Percentiles rank a stretch among this genome's conserved stretches.
Conservation (phyloP, 441 rosid species). For the Geranium incanum region DNA sequence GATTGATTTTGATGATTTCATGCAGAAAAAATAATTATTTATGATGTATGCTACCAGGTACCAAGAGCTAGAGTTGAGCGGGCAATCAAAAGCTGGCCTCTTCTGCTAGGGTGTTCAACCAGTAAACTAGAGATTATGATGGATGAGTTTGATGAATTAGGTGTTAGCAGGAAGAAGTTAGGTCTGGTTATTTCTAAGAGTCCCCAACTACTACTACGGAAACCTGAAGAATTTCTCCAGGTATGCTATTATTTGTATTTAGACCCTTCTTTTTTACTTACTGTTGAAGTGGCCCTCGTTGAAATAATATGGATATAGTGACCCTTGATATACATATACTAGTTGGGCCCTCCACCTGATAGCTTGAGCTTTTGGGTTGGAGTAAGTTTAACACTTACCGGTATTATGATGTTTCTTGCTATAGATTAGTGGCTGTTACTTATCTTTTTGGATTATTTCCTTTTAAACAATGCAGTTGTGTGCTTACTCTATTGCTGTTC, state of each 20-base stretch:
- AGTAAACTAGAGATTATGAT: conserved; percentile 53
- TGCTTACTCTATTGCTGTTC: not conserved
- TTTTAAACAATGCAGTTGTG: not conserved
- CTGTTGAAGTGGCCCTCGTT: too few species aligned
- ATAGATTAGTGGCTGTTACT: conserved; percentile 5
- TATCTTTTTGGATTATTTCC: not conserved
- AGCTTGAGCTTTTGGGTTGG: too few species aligned
- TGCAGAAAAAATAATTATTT: not conserved
- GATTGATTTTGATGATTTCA: not conserved
- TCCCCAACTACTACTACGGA: conserved; percentile 70
- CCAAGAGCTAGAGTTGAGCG: conserved; percentile 44
- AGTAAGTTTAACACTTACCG: not conserved
- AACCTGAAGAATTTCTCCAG: conserved; percentile 61
- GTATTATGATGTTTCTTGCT: conserved; percentile 8
- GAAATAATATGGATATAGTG: too few species aligned
- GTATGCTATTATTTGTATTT: conserved; percentile 24
- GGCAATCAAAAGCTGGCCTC: conserved; percentile 76
- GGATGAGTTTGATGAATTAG: conserved; percentile 44
- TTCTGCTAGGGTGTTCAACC: conserved; percentile 64
- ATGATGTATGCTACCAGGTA: conserved; percentile 38
- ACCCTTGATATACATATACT: too few species aligned
- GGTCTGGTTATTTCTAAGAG: conserved; percentile 64
- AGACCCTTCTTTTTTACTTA: not conserved
- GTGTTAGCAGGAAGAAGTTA: conserved; percentile 51
- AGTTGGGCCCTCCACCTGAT: too few species aligned